Conservation (phyloP, 176 grass and related monocot species). For the Oryza rufipogon region DNA sequence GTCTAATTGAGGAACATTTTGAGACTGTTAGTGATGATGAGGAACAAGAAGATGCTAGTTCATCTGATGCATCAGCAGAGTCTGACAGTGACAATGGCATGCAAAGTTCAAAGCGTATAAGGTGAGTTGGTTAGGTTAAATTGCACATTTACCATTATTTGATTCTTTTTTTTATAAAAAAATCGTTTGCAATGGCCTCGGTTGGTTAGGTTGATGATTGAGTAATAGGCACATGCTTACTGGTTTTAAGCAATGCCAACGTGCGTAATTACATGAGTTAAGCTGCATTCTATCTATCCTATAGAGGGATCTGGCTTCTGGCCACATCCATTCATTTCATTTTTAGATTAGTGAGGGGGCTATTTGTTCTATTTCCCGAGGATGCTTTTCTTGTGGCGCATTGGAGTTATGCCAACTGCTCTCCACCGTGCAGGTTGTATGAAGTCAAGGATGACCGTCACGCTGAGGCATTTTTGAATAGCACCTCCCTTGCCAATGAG, state of each 20-base stretch:
- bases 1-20: slow-evolving; percentile 73
- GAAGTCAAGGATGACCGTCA: slow-evolving; percentile 90
- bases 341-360: slow-evolving; percentile 7
- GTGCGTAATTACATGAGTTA: neutral
- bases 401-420: slow-evolving; percentile 23
- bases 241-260: neutral
- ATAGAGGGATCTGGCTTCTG: neutral
- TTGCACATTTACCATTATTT: neutral
- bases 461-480: slow-evolving; percentile 80
- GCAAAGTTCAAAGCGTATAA: slow-evolving; percentile 67
- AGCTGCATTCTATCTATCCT: neutral
- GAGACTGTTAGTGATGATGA: slow-evolving; percentile 75
- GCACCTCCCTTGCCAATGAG: slow-evolving; percentile 63
- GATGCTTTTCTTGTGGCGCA: neutral
- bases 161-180: neutral
- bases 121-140: slow-evolving; percentile 48
- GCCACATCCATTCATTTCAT: neutral
- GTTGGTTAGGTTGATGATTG: neutral
- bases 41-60: slow-evolving; percentile 32
- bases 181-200: neutral
- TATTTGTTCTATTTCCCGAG: neutral
- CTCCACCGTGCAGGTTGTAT: slow-evolving; percentile 65
- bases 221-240: neutral
- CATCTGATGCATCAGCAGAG: slow-evolving; percentile 59
- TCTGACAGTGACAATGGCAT: slow-evolving; percentile 48